Evolutionary conservation across 371 early-diverging fungal species (phyloP), one percentile per base, ranked within the genome.

Genomic region (Sporodiniella umbellata): DNA sequence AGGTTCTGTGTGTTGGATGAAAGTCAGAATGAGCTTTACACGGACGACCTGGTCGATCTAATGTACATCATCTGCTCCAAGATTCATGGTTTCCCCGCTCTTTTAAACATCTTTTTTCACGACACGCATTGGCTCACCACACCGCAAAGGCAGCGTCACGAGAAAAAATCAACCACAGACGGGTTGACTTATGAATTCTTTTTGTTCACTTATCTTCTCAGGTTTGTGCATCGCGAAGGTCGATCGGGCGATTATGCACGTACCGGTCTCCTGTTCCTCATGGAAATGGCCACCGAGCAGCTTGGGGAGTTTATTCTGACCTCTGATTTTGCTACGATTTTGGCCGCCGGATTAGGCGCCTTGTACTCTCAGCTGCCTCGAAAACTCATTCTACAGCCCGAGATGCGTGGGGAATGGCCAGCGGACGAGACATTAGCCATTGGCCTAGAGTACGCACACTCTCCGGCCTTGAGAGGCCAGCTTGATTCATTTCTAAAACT

Each of bases 301-400:
- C 68, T 95, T 24, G 87, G 87, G 24, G 80, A 86, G 22, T 94
- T 89, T 68, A 88, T 97, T 30, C 56, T 85, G 25, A 79, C 80
- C 42, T 87, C 88, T 45, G 93, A 93, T 40, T 92, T 95, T 66
- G 79, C 89, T 1, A 82, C 84, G 1, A 83, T 90, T 28, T 73
- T 93, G 64, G 81, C 87, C 1, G 94, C 94, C 18, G 91, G 94
- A 1, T 67, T 97, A 15, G 92, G 93, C 31, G 95, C 94, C 0
- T 68, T 95, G 19, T 96, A 89, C 66, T 92, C 94, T 10, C 96
- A 94, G 64, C 78, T 97, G 10, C 96, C 98, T 5, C 79, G 90
- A 31, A 86, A 88, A 42, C 59, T 92, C 18, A 68, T 82, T 24
- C n/a, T n/a, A n/a, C n/a, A n/a, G n/a, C n/a, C n/a, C n/a, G n/a